Evolutionary conservation across 495 filamentous ascomycete species (phyloP).

Genomic region (Cercophora scortea): DNA sequence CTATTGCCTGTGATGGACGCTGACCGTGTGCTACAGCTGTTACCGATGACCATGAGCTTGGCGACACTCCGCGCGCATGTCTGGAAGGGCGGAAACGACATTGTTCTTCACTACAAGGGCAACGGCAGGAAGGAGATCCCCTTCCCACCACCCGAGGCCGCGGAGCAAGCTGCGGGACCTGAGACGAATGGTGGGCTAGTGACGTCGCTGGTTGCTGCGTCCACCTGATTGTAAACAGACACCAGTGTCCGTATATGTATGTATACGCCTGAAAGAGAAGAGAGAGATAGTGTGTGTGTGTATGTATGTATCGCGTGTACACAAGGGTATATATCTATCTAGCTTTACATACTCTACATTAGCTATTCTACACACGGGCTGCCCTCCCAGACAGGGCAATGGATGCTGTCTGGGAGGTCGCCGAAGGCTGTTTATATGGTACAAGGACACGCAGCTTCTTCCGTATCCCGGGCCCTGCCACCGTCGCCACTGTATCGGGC

Average conservation of each 20-base stretch:
- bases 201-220: neutral
- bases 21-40: constrained; percentile 27
- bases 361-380: no score
- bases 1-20: neutral
- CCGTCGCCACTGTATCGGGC: no score
- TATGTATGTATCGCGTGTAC: neutral
- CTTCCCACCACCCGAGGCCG: constrained; percentile 9
- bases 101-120: constrained; percentile 81
- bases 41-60: constrained; percentile 71
- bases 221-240: neutral
- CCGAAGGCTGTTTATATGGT: no score
- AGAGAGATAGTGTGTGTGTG: neutral
- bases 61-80: constrained; percentile 83
- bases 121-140: constrained; percentile 66
- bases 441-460: no score
- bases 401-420: no score
- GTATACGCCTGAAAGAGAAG: no score
- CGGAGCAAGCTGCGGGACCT: no score
- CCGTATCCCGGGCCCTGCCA: no score
- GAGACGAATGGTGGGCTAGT: no score
- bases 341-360: no score
- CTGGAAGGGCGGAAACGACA: constrained; percentile 87
- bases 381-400: no score
- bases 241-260: no score
- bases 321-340: neutral